A percentile compares a stretch with the other conserved stretches of the same genome.
Evolutionary conservation across 2,329 filamentous ascomycete species (phyloP).

Genomic region (Stemphylium vesicarium): DNA sequence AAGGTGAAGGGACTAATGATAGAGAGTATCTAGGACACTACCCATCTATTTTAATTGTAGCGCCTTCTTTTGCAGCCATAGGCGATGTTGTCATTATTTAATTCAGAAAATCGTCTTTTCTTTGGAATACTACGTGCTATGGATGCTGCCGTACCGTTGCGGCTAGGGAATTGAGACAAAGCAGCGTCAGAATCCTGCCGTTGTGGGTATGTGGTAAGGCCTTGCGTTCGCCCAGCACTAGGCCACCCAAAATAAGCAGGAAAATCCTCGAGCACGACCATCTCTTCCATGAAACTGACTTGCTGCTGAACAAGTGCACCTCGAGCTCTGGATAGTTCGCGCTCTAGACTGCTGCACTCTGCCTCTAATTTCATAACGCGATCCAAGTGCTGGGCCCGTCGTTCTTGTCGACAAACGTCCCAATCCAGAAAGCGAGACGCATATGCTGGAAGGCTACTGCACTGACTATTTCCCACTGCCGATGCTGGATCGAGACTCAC

Average conservation of each 20-base stretch:
- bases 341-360: too few relatives aligned
- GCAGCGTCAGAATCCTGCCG: background rate
- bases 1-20: too few relatives aligned
- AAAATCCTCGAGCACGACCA: background rate
- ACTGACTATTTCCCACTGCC: background rate
- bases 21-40: too few relatives aligned
- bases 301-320: background rate
- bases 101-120: background rate
- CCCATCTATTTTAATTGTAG: background rate
- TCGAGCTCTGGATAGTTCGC: background rate
- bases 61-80: background rate
- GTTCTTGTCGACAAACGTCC: background rate
- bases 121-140: background rate
- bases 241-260: background rate
- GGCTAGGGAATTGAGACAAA: background rate
- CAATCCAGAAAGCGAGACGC: background rate
- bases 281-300: background rate
- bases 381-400: background rate
- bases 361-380: background rate
- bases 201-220: background rate
- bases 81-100: background rate
- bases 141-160: background rate
- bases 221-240: too few relatives aligned
- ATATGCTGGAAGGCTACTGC: background rate
- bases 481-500: background rate